phyloP scores from a whole-genome alignment of 441 rosid species.

The Euphorbia corollata region DNA sequence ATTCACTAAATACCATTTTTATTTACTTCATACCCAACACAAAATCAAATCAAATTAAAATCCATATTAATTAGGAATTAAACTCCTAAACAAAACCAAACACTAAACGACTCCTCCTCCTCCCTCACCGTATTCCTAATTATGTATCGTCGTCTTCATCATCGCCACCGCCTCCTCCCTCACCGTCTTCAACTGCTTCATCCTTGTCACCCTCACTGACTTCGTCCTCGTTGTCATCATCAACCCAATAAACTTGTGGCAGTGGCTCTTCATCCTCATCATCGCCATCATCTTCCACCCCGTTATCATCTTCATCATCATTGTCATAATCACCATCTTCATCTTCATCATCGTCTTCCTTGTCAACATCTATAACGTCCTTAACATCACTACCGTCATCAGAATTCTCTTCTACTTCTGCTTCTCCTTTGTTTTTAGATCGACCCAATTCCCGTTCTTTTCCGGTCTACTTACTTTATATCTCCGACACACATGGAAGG shows the following conservation, averaged over 20 bases:
- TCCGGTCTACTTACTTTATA: no score
- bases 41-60: no score
- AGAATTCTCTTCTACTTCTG: slow-evolving; percentile 26
- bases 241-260: slow-evolving; percentile 44
- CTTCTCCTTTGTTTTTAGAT: slow-evolving; percentile 3
- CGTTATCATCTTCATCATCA: slow-evolving; percentile 35
- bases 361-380: slow-evolving; percentile 21
- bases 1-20: no score
- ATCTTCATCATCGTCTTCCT: slow-evolving; percentile 34
- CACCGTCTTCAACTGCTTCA: slow-evolving; percentile 29
- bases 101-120: no score
- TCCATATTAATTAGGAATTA: no score
- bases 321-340: slow-evolving; percentile 28
- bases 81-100: no score
- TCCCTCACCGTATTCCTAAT: no score
- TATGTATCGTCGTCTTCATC: slow-evolving; percentile 24
- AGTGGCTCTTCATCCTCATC: slow-evolving; percentile 47
- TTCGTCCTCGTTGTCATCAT: slow-evolving; percentile 46
- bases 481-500: no score
- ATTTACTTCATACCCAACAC: not conserved
- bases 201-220: slow-evolving; percentile 24
- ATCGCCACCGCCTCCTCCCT: slow-evolving; percentile 36
- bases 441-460: no score
- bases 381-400: slow-evolving; percentile 30
- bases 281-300: slow-evolving; percentile 27